Percentiles rank a stretch among this genome's conserved stretches.
phyloP scores from a whole-genome alignment of 2,329 filamentous ascomycete genomes.

The Cercospora sp. region DNA sequence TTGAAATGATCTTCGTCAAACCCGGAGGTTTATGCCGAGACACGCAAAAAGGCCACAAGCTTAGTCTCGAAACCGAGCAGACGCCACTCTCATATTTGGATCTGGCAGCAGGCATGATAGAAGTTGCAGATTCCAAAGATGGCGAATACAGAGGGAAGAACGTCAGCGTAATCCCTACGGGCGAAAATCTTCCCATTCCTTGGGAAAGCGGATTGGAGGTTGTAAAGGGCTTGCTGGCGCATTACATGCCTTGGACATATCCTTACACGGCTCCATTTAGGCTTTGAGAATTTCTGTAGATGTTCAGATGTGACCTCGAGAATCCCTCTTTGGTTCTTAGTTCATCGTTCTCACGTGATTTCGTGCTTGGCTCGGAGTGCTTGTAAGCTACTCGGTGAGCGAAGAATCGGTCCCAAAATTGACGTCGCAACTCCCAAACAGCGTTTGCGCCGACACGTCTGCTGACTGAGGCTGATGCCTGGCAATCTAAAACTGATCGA shows the following conservation, averaged over 20 bases:
- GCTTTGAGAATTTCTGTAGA: background rate
- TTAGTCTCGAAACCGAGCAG: slow-evolving; percentile 43
- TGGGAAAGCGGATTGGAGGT: background rate
- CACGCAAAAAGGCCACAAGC: slow-evolving; percentile 42
- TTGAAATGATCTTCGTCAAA: slow-evolving; percentile 46
- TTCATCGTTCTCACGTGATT: background rate
- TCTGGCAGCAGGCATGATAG: slow-evolving; percentile 51
- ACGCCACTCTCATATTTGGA: slow-evolving; percentile 47
- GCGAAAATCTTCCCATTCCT: background rate
- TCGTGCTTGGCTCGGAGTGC: background rate
- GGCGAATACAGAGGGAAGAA: slow-evolving; percentile 1
- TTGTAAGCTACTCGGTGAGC: background rate
- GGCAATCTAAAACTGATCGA: background rate
- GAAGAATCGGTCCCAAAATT: background rate
- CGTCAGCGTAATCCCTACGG: background rate
- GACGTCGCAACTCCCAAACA: background rate
- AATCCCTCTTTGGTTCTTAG: background rate
- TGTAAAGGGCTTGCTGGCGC: background rate
- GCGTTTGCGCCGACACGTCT: background rate
- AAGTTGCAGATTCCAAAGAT: slow-evolving; percentile 38
- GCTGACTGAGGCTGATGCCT: background rate
- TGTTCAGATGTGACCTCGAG: background rate
- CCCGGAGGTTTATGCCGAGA: slow-evolving; percentile 44
- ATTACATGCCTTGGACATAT: slow-evolving; percentile 6
- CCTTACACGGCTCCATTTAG: background rate